Base-by-base conservation (phyloP, 2,329 filamentous ascomycete species). In the Verticillium nonalfalfae region DNA sequence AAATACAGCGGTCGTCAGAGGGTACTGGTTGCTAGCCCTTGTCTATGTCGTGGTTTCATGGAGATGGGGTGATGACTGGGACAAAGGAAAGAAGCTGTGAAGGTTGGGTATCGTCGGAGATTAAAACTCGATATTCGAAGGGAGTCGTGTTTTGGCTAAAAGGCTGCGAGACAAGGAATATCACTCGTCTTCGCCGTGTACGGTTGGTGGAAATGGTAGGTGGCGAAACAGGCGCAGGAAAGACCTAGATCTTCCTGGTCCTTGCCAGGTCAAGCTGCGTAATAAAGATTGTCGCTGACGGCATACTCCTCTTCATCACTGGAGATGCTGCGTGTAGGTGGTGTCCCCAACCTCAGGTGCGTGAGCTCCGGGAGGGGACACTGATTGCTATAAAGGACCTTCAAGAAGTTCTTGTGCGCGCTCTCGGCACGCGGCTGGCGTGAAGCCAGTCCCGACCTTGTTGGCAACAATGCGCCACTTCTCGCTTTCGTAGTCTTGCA, bases 381-480 rank as follows among this genome's bases (percentile, higher is more conserved):
- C 72, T 73, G 80, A 83, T 76, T 83, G 82, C 76, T 83, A 82
- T 78, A 83, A 78, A 31, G 70, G 66, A 26, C 78, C 80, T 39
- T 77, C 79, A 50, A 77, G 69, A 54, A 93, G 75, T 75, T 91
- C 85, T 62, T 84, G 78, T 36, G 88, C 89, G 69, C 92, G 89
- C 70, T 96, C 92, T 74, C 90, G 89, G 77, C 93, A 97, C 55
- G 93, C 91, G 39, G 87, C 85, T 50, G 93, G 91, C 40, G 92
- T 95, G 72, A 96, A 96, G 56, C 93, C 93, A 58, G 88, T 90
- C 64, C 93, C 93, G 69, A 97, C 90, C 76, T 96, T 97, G 70
- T 90, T 90, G 63, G 93, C 90, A 65, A 97, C 88, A 71, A 96
- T 91, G 68, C 92, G 89, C 93, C 93, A 97, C 73, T 92, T 92